Base-by-base conservation (phyloP, 2,329 filamentous ascomycete genomes). In the Paraphoma chrysanthemicola region DNA sequence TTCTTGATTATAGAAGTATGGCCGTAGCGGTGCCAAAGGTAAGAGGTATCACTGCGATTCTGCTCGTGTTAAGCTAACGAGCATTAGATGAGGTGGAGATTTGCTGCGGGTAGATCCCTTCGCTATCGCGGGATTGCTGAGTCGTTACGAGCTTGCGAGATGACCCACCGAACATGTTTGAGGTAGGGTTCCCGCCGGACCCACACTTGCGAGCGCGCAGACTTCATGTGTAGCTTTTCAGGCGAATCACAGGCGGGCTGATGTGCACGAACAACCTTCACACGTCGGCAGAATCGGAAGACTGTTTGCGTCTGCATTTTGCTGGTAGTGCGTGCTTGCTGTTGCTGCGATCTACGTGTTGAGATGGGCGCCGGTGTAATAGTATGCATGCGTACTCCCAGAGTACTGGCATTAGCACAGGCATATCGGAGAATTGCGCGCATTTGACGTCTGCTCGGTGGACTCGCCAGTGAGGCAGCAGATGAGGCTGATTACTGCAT, bases 91-190 rank as follows among this genome's bases (percentile, higher is more conserved):
- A 36, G 6, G 33, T 36, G 33, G 33, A 36, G 33, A 36, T 36
- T 36, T 36, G 33, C 33, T 36, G 33, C 33, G 33, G 33, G 33
- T 36, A 36, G 33, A 36, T 36, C 33, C 33, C 33, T 7, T 36
- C 33, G 33, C 33, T 36, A 36, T 36, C 33, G 33, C 33, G 14
- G 33, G 33, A 36, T 36, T 36, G 33, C 33, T 36, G 33, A 36
- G 33, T 45, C 43, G 43, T 23, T 45, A 23, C 14, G 23, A 29
- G 43, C 17, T 29, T 29, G 28, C 29, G 16, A 36, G 14, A 31
- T 17, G 44, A 17, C 44, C 44, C 44, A 47, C 44, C n/a, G 44
- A 47, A 47, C 44, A 47, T 33, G 44, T 47, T 36, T 36, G 14
- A 2, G 10, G 33, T 36, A 36, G 9, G 33, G 33, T 36, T 36